Evolutionary conservation across 2,329 filamentous ascomycete genomes (phyloP), one percentile per base, ranked within the genome.

Genomic region (Pseudocercospora crystallina): DNA sequence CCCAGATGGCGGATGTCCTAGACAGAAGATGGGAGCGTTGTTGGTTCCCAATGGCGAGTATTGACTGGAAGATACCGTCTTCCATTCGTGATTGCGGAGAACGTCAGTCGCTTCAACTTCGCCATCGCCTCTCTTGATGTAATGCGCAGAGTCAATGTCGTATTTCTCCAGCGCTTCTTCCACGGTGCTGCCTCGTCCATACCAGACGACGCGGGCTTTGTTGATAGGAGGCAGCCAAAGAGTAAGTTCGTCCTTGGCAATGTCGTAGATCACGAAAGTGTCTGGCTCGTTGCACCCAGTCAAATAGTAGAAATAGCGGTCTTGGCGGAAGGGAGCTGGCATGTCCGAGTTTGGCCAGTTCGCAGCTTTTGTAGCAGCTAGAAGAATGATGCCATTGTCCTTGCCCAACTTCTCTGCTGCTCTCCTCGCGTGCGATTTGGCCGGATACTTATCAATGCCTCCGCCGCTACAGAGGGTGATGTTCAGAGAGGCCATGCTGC

Each of bases 191-290:
- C 92, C 94, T 12, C 97, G 80, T 10, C 94, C 94, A 26, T 87
- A 88, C 92, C 92, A 99, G 66, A 97, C 89, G 51, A 97, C 90
- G 47, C 84, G 85, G 37, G 94, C 88, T n/a, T 89, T 82, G 61
- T 96, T 85, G 63, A 91, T 81, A 12, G 90, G 88, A 2, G 94
- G 92, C 62, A 99, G 92, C 74, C 91, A 99, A 42, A 99, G 83
- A 2, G 86, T 95, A 35, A 91, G 81, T 61, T 84, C 83, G 58
- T 84, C 80, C 41, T 82, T 79, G 39, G 80, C 76, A 51, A 95
- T 85, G 59, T 96, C 86, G 76, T 96, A 96, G 49, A 86, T 80
- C 53, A 90, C 81, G 67, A 85, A 85, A 63, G 86, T 86, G 71
- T 96, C 90, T 52, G 91, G 81, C 29, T 95, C 79, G 56, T 84